Conservation (phyloP, 148 eudicot genomes). For the Amaranthus hypochondriacus region DNA sequence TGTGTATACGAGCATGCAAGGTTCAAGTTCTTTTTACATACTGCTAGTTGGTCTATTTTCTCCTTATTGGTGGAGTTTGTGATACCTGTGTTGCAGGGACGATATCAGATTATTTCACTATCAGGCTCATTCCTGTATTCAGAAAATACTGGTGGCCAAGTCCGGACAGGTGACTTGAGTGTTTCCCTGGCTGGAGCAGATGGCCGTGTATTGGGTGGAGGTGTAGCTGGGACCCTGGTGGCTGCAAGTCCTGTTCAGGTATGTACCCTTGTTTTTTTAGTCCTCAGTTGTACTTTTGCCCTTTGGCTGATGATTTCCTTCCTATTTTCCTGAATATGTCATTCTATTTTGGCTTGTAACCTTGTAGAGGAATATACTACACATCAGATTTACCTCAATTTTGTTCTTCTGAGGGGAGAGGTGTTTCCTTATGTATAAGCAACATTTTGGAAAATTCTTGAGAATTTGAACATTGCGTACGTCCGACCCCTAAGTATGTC, state of each 20-base stretch:
- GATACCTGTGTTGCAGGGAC: constrained; percentile 56
- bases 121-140: constrained; percentile 71
- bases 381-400: neutral
- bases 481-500: too few species aligned
- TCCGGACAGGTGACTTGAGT: constrained; percentile 64
- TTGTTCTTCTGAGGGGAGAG: neutral
- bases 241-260: constrained; percentile 94
- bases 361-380: neutral
- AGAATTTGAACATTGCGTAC: too few species aligned
- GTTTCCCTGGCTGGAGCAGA: constrained; percentile 82
- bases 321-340: neutral
- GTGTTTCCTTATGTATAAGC: neutral
- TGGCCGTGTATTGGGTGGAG: constrained; percentile 85
- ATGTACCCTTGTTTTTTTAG: neutral
- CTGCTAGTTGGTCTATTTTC: neutral
- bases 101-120: constrained; percentile 80
- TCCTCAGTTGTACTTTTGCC: neutral
- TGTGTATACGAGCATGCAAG: neutral
- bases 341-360: neutral
- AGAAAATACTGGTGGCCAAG: constrained; percentile 51
- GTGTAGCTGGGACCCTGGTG: constrained; percentile 63
- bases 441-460: neutral
- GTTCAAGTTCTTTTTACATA: neutral
- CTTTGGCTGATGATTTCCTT: neutral
- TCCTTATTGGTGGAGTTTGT: neutral